Percentiles rank a stretch among this genome's conserved stretches.
Evolutionary conservation across 2,329 filamentous ascomycete genomes (phyloP).

Genomic region (Fusarium nematophilum): DNA sequence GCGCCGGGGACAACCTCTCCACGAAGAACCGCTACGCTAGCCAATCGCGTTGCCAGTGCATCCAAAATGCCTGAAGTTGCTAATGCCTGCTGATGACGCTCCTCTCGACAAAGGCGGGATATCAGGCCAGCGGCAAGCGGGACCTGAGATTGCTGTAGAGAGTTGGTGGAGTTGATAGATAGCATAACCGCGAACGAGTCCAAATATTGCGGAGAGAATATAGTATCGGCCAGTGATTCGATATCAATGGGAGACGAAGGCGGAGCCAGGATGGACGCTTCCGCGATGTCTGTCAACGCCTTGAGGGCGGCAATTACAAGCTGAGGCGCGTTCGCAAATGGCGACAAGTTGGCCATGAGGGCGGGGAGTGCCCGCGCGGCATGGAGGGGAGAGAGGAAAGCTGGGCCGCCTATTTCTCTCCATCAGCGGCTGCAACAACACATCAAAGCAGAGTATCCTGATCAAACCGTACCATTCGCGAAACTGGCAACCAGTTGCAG

Average conservation of each 20-base stretch:
- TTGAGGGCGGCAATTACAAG: slow-evolving; percentile 80
- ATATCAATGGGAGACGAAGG: slow-evolving; percentile 61
- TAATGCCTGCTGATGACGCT: slow-evolving; percentile 77
- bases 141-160: slow-evolving; percentile 71
- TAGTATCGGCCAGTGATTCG: slow-evolving; percentile 66
- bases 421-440: slow-evolving; percentile 26
- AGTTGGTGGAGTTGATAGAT: slow-evolving; percentile 63
- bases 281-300: slow-evolving; percentile 76
- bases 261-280: slow-evolving; percentile 69
- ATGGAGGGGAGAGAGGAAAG: slow-evolving; percentile 81
- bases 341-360: slow-evolving; percentile 78
- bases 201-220: slow-evolving; percentile 74
- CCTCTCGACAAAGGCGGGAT: slow-evolving; percentile 71
- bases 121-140: slow-evolving; percentile 68
- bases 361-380: slow-evolving; percentile 74
- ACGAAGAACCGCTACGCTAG: slow-evolving; percentile 74
- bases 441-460: background rate
- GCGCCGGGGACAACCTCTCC: slow-evolving; percentile 77
- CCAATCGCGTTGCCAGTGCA: slow-evolving; percentile 79
- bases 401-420: slow-evolving; percentile 73
- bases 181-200: slow-evolving; percentile 74
- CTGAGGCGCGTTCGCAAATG: slow-evolving; percentile 70
- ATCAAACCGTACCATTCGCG: slow-evolving; percentile 74
- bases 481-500: slow-evolving; percentile 87
- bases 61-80: slow-evolving; percentile 81